Percentiles rank a stretch among this genome's conserved stretches.
Evolutionary conservation across 1,139 yeast genomes (phyloP).

Genomic region (Petasospora fabianii): DNA sequence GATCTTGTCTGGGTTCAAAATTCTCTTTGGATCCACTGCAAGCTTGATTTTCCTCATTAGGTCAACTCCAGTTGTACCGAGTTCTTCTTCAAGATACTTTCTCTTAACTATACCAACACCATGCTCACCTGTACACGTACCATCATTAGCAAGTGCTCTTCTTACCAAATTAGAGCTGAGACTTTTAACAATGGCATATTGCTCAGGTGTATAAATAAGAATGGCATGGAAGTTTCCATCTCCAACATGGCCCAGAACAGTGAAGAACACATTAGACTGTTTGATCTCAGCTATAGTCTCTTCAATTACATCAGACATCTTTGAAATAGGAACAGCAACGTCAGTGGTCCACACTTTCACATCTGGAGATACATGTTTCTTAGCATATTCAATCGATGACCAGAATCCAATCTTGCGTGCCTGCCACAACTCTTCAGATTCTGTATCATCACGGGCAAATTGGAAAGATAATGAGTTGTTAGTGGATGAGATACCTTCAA

Average conservation of each 20-base stretch:
- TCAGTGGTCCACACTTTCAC: constrained; percentile 91
- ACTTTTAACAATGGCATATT: constrained; percentile 42
- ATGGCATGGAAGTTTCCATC: constrained; percentile 77
- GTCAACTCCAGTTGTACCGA: constrained; percentile 62
- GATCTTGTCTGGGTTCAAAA: constrained; percentile 77
- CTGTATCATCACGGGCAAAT: constrained; percentile 61
- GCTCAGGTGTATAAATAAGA: constrained; percentile 54
- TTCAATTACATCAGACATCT: constrained; percentile 55
- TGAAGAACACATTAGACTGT: constrained; percentile 51
- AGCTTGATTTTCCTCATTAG: constrained; percentile 73
- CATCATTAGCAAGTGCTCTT: constrained; percentile 65
- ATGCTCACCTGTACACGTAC: constrained; percentile 90
- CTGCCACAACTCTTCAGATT: constrained; percentile 73
- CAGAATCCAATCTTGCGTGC: constrained; percentile 87
- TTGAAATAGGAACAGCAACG: constrained; percentile 85
- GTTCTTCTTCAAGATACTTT: constrained; percentile 56
- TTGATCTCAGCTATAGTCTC: constrained; percentile 56
- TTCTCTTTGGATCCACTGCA: constrained; percentile 66
- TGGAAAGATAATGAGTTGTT: constrained; percentile 51
- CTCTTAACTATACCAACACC: constrained; percentile 85
- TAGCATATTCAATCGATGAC: constrained; percentile 75
- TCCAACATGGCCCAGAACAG: constrained; percentile 68
- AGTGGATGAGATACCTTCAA: constrained; percentile 48
- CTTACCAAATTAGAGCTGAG: constrained; percentile 67
- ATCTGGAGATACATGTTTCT: constrained; percentile 58